Conservation (phyloP, 2,329 filamentous ascomycete species). For the Diaporthe australafricana region DNA sequence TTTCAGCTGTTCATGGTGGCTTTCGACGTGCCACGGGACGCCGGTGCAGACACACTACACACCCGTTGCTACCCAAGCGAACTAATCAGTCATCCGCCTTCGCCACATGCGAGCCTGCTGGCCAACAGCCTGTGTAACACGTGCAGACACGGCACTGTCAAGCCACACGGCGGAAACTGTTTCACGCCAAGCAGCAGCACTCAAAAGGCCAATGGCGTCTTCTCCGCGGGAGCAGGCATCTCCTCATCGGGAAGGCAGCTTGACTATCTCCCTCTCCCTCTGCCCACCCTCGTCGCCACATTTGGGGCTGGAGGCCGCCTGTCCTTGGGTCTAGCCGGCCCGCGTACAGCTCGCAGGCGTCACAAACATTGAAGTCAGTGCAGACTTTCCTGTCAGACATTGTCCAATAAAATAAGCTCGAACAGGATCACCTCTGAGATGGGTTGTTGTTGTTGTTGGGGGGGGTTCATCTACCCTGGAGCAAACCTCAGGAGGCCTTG, state of each 20-base stretch:
- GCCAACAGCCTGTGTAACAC: not conserved
- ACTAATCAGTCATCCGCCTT: no score
- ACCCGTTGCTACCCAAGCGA: no score
- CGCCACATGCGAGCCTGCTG: constrained; percentile 4
- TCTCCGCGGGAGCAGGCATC: not conserved
- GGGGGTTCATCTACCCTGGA: no score
- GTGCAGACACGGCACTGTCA: not conserved
- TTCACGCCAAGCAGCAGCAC: not conserved
- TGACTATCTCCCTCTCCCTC: not conserved
- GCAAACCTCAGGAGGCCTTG: not conserved
- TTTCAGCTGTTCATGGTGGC: constrained; percentile 31
- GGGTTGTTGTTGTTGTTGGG: no score
- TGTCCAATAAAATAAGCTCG: no score
- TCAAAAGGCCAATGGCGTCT: constrained; percentile 7
- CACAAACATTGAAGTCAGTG: not conserved
- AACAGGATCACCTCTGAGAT: no score
- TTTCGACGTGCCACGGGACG: constrained; percentile 22
- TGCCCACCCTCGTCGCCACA: constrained; percentile 33
- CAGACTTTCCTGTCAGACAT: not conserved
- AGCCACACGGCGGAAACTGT: constrained; percentile 6
- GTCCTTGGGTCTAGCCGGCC: not conserved
- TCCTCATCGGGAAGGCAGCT: constrained; percentile 27
- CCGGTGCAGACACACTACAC: no score
- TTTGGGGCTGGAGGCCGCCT: constrained; percentile 35
- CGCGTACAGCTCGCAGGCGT: not conserved